phyloP scores from a whole-genome alignment of 2,329 filamentous ascomycete genomes.

The Xylaria sp. region DNA sequence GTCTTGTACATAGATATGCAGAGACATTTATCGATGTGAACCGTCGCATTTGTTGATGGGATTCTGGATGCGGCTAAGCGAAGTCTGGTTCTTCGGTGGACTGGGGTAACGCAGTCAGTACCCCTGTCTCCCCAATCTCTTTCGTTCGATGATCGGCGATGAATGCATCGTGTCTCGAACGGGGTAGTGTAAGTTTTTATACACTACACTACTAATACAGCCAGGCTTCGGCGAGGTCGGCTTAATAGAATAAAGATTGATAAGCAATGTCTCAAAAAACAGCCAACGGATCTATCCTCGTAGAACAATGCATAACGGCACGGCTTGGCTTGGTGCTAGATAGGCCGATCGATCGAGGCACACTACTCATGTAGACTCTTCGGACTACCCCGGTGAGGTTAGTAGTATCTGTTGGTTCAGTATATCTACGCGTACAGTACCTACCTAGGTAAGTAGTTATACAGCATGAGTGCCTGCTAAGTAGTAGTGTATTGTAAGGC shows the following conservation, averaged over 20 bases:
- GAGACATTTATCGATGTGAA: background rate
- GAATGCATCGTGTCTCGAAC: conserved; percentile 2
- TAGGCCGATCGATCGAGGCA: background rate
- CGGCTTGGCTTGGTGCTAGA: background rate
- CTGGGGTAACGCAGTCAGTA: background rate
- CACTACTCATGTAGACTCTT: background rate
- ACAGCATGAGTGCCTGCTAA: no score
- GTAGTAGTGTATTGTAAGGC: background rate
- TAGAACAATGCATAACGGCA: background rate
- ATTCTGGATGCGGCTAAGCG: background rate
- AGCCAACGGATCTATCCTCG: background rate
- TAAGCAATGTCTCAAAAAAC: background rate
- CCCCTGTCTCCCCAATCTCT: conserved; percentile 2
- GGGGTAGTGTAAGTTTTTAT: background rate
- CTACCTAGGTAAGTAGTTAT: no score
- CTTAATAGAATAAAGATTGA: background rate
- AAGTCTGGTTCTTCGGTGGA: background rate
- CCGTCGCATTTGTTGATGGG: background rate
- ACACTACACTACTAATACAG: background rate
- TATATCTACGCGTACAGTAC: no score
- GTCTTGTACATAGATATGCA: background rate
- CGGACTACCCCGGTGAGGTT: background rate
- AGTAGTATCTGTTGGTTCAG: background rate
- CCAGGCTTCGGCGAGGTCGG: background rate
- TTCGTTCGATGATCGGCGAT: conserved; percentile 8